phyloP scores from a whole-genome alignment of 768 basidiomycete genomes.

The Tylopilus balloui region DNA sequence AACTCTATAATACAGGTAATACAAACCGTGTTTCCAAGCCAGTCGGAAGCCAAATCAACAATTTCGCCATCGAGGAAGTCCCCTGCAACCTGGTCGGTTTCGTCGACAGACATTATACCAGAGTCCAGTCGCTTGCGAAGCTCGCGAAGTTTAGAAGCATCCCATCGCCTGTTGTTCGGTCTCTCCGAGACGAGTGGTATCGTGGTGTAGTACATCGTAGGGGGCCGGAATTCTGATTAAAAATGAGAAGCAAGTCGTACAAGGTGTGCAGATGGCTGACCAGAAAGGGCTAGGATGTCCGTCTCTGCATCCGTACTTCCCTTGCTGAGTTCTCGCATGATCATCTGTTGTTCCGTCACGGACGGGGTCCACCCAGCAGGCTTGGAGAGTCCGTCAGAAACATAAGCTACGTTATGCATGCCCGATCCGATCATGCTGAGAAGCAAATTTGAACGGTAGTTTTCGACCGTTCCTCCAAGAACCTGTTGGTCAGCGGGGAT shows the following conservation, averaged over 20 bases:
- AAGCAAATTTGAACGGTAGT: constrained; percentile 88
- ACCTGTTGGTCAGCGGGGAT: constrained; percentile 93
- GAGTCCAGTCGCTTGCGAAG: constrained; percentile 91
- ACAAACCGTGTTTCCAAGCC: constrained; percentile 86
- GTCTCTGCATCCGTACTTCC: constrained; percentile 74
- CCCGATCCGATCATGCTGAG: constrained; percentile 85
- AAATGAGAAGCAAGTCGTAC: constrained; percentile 1
- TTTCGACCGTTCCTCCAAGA: constrained; percentile 86
- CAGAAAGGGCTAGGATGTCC: constrained; percentile 81
- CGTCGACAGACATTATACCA: constrained; percentile 76
- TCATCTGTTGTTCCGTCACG: constrained; percentile 94
- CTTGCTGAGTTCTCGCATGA: constrained; percentile 86
- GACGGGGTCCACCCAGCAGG: constrained; percentile 64
- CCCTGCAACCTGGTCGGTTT: constrained; percentile 84
- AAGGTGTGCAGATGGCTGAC: constrained; percentile 42
- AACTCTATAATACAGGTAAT: neutral
- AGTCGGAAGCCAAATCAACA: constrained; percentile 93
- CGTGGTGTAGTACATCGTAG: constrained; percentile 93
- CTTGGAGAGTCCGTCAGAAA: constrained; percentile 54
- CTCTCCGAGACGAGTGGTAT: constrained; percentile 89
- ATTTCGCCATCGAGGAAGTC: constrained; percentile 94
- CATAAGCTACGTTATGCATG: constrained; percentile 52
- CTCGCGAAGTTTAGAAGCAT: constrained; percentile 90
- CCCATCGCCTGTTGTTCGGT: constrained; percentile 83
- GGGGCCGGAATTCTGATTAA: constrained; percentile 76